These are phyloP conservation scores for Vigna unguiculata DNA, from an alignment of 306 rosid species.

Conservation along the genomic window DNA sequence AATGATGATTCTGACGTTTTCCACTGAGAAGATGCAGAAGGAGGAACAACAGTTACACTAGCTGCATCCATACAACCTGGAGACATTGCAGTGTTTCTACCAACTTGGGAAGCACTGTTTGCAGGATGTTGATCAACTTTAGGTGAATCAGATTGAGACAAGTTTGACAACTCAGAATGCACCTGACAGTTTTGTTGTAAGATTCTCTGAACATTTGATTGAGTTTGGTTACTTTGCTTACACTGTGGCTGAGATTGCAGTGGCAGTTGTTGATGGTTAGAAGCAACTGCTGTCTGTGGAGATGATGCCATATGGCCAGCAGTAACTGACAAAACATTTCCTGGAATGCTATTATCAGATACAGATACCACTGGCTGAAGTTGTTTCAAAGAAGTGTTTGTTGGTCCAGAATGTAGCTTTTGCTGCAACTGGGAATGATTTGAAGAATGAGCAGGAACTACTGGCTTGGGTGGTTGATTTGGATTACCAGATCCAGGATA, in stretches of 20 bases:
- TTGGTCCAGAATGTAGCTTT: constrained; percentile 66
- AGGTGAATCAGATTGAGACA: constrained; percentile 66
- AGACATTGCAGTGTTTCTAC: constrained; percentile 58
- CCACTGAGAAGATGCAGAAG: constrained; percentile 68
- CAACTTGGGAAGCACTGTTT: constrained; percentile 57
- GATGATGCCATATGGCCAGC: constrained; percentile 62
- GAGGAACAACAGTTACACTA: constrained; percentile 60
- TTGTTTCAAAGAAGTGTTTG: constrained; percentile 68
- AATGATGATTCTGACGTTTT: constrained; percentile 68
- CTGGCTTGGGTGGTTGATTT: constrained; percentile 69
- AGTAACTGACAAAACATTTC: constrained; percentile 62
- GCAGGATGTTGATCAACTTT: constrained; percentile 71
- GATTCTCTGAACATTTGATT: constrained; percentile 67
- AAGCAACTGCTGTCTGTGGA: constrained; percentile 60
- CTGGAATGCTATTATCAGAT: constrained; percentile 70
- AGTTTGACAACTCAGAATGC: constrained; percentile 62
- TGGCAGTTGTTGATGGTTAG: constrained; percentile 67
- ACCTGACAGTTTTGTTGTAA: constrained; percentile 67
- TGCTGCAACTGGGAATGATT: constrained; percentile 76
- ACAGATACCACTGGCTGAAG: constrained; percentile 65
- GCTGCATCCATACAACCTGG: constrained; percentile 62
- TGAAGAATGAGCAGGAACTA: constrained; percentile 66
- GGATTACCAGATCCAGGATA: constrained; percentile 80
- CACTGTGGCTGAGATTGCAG: constrained; percentile 61
- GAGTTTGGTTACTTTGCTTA: constrained; percentile 75